phyloP scores from a whole-genome alignment of 441 rosid genomes.

The Erysimum pusillum region DNA sequence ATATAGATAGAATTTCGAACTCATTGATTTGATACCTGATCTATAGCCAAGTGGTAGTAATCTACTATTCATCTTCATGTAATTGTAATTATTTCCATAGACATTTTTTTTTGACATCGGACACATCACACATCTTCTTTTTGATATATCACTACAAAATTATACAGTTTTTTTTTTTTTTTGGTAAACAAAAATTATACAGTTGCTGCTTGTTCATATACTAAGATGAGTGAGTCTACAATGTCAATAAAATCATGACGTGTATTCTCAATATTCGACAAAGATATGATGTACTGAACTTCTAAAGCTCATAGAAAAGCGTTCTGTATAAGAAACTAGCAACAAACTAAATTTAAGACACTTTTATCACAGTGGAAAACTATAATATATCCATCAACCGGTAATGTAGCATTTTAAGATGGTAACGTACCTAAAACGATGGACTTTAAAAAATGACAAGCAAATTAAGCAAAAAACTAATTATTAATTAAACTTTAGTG shows the following conservation, averaged over 20 bases:
- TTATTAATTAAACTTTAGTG: slow-evolving; percentile 15
- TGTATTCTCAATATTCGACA: background rate
- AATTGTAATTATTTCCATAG: background rate
- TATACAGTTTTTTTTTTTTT: no score
- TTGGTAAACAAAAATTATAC: no score
- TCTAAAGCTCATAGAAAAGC: background rate
- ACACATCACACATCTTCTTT: no score
- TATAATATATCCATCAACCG: background rate
- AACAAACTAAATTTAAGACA: slow-evolving; percentile 11
- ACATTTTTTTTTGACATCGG: background rate
- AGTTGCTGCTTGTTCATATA: background rate
- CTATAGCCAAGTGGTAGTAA: background rate
- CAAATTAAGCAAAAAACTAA: background rate
- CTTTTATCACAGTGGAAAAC: slow-evolving; percentile 3
- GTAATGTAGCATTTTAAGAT: slow-evolving; percentile 22
- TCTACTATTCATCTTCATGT: background rate
- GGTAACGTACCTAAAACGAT: slow-evolving; percentile 16
- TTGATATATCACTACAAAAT: background rate
- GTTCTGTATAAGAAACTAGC: slow-evolving; percentile 15
- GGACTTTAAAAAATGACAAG: background rate
- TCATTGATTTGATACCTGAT: background rate
- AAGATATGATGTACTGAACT: background rate
- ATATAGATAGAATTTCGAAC: background rate
- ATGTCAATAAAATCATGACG: background rate
- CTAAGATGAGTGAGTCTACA: background rate